Conservation (phyloP, 176 grass and related monocot species). For the Echinochloa phyllopogon region DNA sequence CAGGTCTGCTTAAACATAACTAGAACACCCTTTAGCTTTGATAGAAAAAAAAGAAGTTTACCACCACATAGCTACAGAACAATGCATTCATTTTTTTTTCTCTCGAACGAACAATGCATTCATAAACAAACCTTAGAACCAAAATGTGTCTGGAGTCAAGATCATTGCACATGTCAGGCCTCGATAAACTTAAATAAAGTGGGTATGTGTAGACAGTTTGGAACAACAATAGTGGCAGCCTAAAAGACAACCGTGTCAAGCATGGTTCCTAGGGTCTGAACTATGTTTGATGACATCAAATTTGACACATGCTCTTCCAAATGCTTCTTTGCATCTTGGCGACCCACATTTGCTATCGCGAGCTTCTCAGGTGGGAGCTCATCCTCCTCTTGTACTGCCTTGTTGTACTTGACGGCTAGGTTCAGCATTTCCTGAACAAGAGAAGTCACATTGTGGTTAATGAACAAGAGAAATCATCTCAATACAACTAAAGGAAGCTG, state of each 20-base stretch:
- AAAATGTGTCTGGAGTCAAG: conserved; percentile 5
- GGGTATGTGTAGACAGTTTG: conserved; percentile 5
- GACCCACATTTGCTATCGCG: conserved; percentile 92
- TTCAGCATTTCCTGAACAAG: conserved; percentile 86
- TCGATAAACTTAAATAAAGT: conserved; percentile 17
- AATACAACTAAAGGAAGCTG: not conserved
- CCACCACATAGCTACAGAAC: not conserved
- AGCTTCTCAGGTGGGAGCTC: conserved; percentile 95
- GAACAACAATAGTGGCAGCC: conserved; percentile 16
- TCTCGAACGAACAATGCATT: not conserved
- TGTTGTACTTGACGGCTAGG: conserved; percentile 96
- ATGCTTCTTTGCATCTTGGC: conserved; percentile 98
- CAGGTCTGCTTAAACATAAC: not conserved
- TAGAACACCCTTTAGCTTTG: not conserved
- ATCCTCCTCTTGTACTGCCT: conserved; percentile 98
- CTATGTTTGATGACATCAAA: conserved; percentile 98
- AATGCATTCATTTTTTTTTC: conserved; percentile 19
- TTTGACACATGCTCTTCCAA: conserved; percentile 97
- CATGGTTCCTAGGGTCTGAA: conserved; percentile 96
- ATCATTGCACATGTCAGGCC: conserved; percentile 4
- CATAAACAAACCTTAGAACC: conserved; percentile 15
- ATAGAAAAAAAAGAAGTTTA: not conserved
- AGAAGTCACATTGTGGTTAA: conserved; percentile 1
- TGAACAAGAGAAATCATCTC: not conserved
- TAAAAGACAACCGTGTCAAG: conserved; percentile 96